Percentiles rank a stretch among this genome's conserved stretches.
phyloP scores from a whole-genome alignment of 768 basidiomycete genomes.

The Porphyrellus cyaneotinctus region DNA sequence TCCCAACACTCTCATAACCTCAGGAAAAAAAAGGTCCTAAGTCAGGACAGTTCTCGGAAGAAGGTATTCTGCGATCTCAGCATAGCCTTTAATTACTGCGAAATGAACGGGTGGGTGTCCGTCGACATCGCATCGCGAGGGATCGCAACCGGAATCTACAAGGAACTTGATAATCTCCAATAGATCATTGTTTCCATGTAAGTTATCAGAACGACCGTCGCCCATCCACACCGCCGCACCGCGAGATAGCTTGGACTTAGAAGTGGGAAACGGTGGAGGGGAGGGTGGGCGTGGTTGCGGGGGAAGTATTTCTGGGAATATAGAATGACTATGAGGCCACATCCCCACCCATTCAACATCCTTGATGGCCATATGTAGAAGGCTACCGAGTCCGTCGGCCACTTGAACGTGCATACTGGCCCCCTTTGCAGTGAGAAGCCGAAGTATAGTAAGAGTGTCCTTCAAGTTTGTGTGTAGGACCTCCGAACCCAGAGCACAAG shows the following conservation, averaged over 20 bases:
- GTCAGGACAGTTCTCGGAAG: background rate
- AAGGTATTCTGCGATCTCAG: background rate
- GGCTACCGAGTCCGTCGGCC: background rate
- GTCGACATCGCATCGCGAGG: background rate
- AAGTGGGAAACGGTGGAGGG: no score
- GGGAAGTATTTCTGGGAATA: no score
- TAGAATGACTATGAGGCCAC: no score
- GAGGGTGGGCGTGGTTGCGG: no score
- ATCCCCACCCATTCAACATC: no score
- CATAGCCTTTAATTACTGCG: background rate
- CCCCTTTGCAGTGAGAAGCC: background rate
- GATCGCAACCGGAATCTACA: slow-evolving; percentile 2
- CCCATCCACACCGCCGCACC: no score
- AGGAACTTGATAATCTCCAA: background rate
- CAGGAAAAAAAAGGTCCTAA: no score
- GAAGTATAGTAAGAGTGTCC: background rate
- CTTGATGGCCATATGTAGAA: background rate
- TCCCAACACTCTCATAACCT: no score
- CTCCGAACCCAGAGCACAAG: background rate
- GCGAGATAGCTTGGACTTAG: no score
- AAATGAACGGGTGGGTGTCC: background rate
- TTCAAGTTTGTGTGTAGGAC: background rate
- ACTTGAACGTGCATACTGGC: no score
- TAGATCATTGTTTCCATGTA: no score
- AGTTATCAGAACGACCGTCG: no score